Conservation (phyloP, 2,329 filamentous ascomycete species). For the Talaromyces sp. region DNA sequence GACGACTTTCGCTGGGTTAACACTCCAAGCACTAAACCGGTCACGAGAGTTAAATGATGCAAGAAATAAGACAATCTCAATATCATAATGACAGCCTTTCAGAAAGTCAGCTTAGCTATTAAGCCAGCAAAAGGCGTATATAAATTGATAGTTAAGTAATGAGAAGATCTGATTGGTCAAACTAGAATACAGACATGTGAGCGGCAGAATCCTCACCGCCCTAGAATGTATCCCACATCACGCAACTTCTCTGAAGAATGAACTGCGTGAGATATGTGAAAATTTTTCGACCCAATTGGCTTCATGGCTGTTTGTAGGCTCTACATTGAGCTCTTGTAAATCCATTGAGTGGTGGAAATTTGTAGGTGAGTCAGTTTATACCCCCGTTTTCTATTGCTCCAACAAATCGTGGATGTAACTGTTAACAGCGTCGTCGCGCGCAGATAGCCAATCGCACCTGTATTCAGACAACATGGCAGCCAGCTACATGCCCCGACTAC, state of each 20-base stretch:
- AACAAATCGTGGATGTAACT: neutral
- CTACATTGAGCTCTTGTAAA: neutral
- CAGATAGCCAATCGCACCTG: neutral
- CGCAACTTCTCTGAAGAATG: neutral
- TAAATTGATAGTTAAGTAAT: neutral
- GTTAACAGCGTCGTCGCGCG: neutral
- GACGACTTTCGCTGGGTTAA: too few relatives aligned
- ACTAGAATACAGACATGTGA: neutral
- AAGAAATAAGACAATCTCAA: neutral
- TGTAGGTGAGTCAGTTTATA: neutral
- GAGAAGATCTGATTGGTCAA: slow-evolving; percentile 4
- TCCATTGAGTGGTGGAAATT: neutral
- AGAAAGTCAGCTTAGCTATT: neutral
- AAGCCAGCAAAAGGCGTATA: neutral
- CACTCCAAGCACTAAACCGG: too few relatives aligned
- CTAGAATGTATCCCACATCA: neutral
- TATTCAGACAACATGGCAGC: neutral
- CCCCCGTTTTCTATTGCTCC: neutral
- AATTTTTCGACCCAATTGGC: neutral
- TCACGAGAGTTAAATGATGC: too few relatives aligned
- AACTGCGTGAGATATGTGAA: neutral
- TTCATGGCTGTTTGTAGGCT: neutral
- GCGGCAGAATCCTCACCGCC: slow-evolving; percentile 11
- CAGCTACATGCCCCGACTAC: neutral
- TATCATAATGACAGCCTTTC: neutral